A percentile compares a stretch with the other conserved stretches of the same genome.
These are phyloP conservation scores for Claviceps sp. DNA, from an alignment of 2,329 filamentous ascomycete species.

Conservation along the genomic window DNA sequence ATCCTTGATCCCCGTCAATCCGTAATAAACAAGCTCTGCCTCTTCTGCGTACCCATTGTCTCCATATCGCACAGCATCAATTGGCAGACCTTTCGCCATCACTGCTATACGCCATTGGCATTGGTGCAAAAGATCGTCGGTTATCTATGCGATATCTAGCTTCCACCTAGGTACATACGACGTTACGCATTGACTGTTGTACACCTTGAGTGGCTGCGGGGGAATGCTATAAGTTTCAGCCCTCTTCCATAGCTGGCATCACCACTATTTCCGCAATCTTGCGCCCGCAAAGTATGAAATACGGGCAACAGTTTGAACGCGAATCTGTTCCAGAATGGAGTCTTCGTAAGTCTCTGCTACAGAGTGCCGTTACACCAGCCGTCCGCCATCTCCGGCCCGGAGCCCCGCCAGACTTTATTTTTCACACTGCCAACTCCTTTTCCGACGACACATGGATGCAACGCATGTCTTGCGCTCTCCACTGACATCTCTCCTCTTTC, in stretches of 20 bases:
- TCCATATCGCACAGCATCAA: background rate
- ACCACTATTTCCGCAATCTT: background rate
- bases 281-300: conserved; percentile 21
- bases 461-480: background rate
- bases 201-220: background rate
- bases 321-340: conserved; percentile 75
- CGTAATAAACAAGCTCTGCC: no score
- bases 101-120: background rate
- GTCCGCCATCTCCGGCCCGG: background rate
- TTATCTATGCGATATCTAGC: background rate
- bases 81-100: background rate
- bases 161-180: background rate
- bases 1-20: background rate
- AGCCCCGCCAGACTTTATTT: background rate
- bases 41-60: background rate
- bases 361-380: background rate
- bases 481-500: background rate
- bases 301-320: conserved; percentile 46
- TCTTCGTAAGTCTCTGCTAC: conserved; percentile 40
- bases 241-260: background rate
- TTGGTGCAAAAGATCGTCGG: background rate
- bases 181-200: background rate
- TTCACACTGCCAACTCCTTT: background rate
- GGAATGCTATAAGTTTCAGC: background rate
- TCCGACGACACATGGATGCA: background rate